Evolutionary conservation across 2,329 filamentous ascomycete genomes (phyloP), one percentile per base, ranked within the genome.

Genomic region (Penicillium sp.): DNA sequence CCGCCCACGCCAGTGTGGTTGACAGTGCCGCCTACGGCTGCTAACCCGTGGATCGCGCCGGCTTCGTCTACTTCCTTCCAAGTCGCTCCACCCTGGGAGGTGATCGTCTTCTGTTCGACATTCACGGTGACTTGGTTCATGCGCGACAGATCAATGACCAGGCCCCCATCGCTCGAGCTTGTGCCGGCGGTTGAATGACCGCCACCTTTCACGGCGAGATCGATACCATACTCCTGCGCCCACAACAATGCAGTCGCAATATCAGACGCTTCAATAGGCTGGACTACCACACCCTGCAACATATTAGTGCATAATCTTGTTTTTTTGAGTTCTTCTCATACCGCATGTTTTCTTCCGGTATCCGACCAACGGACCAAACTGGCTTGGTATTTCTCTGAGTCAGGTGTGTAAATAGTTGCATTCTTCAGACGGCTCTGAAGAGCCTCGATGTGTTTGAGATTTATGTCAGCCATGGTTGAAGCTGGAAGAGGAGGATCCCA

Each of bases 1-100:
- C 82, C 84, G 2, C 82, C 84, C 6, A 87, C 80, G 6, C 84
- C 84, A 1, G 83, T 86, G 58, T 86, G 81, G 39, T 81, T 81
- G 9, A 86, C 82, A 0, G 84, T 85, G 2, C 84, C 84, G 8
- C 83, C 84, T 0, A 85, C 81, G 1, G 82, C 82, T 2, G 82
- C 84, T 38, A 86, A 75, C 0, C 78, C 78, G 59, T 83, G 71
- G 49, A 78, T 68, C 47, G 74, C 80, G 1, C 78, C 79, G 0
- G 76, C 78, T 13, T 75, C 71, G 59, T 86, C 82, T 11, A 85
- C 78, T 55, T 84, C 79, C 51, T 72, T 73, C 81, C 82, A 84
- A 2, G 75, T 68, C 42, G 78, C 77, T n/a, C 83, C 82, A 19
- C 82, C 81, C 46, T 79, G 77, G 6, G 76, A 78, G 0, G 70